Evolutionary conservation across 2,329 filamentous ascomycete species (phyloP).

Genomic region (Clonostachys rosea): DNA sequence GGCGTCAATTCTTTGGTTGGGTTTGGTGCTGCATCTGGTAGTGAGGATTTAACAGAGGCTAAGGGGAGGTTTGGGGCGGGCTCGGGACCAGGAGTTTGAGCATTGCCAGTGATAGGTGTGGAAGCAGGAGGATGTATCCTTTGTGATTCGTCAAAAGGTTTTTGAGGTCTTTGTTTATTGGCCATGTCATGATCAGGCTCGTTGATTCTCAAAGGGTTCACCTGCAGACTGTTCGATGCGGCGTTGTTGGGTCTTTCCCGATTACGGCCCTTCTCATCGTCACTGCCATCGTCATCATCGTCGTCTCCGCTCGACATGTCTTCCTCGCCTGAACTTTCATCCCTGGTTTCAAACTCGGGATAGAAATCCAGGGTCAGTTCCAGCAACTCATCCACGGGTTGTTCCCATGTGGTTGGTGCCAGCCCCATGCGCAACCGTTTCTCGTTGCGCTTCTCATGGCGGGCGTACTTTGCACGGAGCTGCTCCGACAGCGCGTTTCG

Average conservation of each 20-base stretch:
- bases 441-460: slow-evolving; percentile 36
- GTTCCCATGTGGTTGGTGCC: slow-evolving; percentile 10
- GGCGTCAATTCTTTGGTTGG: no score
- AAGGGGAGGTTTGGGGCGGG: no score
- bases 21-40: no score
- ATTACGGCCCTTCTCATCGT: neutral
- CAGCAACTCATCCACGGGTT: slow-evolving; percentile 12
- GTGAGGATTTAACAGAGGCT: no score
- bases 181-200: neutral
- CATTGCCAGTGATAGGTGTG: neutral
- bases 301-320: neutral
- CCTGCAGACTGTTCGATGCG: no score
- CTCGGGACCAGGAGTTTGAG: no score
- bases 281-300: neutral
- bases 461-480: slow-evolving; percentile 19
- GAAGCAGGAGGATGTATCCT: neutral
- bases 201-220: neutral
- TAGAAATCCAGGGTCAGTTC: neutral
- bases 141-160: neutral
- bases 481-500: slow-evolving; percentile 21
- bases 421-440: slow-evolving; percentile 33
- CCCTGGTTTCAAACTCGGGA: neutral
- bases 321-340: neutral
- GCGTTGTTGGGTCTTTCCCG: no score
- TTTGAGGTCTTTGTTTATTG: neutral